Base-by-base conservation (phyloP, 352 stramenopile genomes). In the Globisporangium canariense region DNA sequence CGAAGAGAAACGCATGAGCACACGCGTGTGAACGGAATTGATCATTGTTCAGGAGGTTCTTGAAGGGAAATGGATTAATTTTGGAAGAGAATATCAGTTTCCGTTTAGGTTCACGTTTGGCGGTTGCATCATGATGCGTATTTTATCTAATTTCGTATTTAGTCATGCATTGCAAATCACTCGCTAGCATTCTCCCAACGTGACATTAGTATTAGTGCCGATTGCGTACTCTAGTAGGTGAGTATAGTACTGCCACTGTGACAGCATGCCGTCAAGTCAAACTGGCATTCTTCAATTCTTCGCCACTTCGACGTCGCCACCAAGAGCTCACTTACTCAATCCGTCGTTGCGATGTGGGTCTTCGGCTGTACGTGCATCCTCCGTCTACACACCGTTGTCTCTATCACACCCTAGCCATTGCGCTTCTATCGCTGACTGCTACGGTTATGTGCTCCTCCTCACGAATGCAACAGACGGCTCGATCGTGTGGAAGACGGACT, bases 401-500 rank as follows among this genome's bases (percentile, higher is more conserved):
- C 25, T 28, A 36, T 36, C 32, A 36, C 32, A 36, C 32, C 32
- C 13, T 30, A 54, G 11, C 30, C 6, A 28, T 28, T 28, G 30
- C 18, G 30, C 22, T 36, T 16, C 49, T 34, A 2, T 13, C 18
- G 20, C 30, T 57, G 10, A 38, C 14, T 16, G 16, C 4, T 41
- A 28, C 25, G 25, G 25, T 28, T 28, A 28, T 28, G 25, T 30
- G 4, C 8, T 25, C 30, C n/a, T 58, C n/a, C n/a, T 45, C 36
- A 41, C 36, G 7, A 41, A 41, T 41, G 6, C 18, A 30, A n/a
- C 52, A 70, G 65, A 75, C 41, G 68, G 68, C n/a, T 75, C 68
- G 45, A 75, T 75, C 47, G 61, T 76, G 34, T 76, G 70, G 70
- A 74, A 74, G 64, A 74, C 67, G 5, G 68, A 76, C 30, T 76